Conservation (phyloP, 148 eudicot species). For the Suaeda aralocaspica region DNA sequence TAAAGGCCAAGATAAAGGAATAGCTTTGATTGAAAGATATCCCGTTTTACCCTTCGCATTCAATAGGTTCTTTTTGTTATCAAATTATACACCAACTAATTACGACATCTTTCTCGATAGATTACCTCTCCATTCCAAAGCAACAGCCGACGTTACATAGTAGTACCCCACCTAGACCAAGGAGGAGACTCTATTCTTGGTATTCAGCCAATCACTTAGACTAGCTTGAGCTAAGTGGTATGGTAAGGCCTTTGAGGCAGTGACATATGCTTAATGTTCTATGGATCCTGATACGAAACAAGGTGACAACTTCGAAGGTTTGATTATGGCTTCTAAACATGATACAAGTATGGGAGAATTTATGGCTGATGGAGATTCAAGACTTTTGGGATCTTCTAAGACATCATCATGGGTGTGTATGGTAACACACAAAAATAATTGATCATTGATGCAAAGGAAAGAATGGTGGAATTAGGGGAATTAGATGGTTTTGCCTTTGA, state of each 20-base stretch:
- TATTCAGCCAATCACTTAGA: slow-evolving; percentile 1
- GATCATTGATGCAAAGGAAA: no score
- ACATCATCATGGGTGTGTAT: no score
- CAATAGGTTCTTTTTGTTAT: background rate
- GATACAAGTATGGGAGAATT: no score
- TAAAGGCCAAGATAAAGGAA: no score
- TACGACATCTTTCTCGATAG: background rate
- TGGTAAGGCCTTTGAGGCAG: background rate
- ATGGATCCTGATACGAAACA: background rate
- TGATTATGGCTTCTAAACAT: no score
- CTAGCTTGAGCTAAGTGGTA: slow-evolving; percentile 3
- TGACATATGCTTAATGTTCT: background rate
- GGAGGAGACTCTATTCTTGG: background rate
- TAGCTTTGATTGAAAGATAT: background rate
- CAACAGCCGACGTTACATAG: background rate
- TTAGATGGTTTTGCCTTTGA: no score
- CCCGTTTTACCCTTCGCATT: slow-evolving; percentile 1
- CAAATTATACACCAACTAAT: background rate
- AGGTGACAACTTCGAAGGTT: no score
- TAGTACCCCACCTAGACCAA: background rate
- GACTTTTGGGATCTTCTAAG: no score
- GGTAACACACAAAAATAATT: no score
- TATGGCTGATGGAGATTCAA: no score
- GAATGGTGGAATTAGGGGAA: no score
- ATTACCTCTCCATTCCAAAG: background rate